These are phyloP conservation scores for Panaeolus cyanescens DNA, from an alignment of 768 basidiomycete species.

Conservation along the genomic window DNA sequence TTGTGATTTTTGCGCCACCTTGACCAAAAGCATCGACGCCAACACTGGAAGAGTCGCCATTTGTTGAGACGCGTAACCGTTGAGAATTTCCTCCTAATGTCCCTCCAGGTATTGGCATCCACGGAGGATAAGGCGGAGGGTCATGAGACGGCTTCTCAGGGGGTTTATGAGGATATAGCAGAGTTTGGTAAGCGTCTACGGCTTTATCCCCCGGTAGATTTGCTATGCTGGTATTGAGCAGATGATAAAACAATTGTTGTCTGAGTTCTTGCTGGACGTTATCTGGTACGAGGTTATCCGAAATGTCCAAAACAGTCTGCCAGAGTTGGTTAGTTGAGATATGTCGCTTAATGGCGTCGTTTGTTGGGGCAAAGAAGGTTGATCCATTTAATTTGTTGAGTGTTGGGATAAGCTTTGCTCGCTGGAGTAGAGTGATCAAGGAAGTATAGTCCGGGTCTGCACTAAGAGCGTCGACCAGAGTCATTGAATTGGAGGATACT, in stretches of 20 bases:
- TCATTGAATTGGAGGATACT: constrained; percentile 40
- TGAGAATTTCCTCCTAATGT: constrained; percentile 83
- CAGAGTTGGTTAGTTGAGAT: constrained; percentile 35
- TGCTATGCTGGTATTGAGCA: constrained; percentile 79
- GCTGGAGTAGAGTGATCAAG: constrained; percentile 76
- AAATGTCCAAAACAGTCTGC: constrained; percentile 38
- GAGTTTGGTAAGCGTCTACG: constrained; percentile 52
- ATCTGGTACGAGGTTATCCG: constrained; percentile 50
- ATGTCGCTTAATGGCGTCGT: constrained; percentile 77
- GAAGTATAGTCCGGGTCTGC: constrained; percentile 77
- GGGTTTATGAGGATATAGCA: constrained; percentile 68
- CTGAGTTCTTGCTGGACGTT: constrained; percentile 84
- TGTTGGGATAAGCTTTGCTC: constrained; percentile 86
- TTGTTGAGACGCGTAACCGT: constrained; percentile 63
- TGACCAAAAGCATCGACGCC: constrained; percentile 80
- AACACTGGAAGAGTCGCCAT: constrained; percentile 52
- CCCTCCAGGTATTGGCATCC: constrained; percentile 84
- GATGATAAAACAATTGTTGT: constrained; percentile 92
- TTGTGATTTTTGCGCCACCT: constrained; percentile 70
- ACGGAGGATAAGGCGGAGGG: constrained; percentile 78
- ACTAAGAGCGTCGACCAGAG: constrained; percentile 78
- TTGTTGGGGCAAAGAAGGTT: constrained; percentile 95
- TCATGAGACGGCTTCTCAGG: constrained; percentile 63
- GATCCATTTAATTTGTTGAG: constrained; percentile 81
- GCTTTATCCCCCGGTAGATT: constrained; percentile 41